Evolutionary conservation across 2,329 filamentous ascomycete species (phyloP).

Genomic region (Keithomyces neogunnii): DNA sequence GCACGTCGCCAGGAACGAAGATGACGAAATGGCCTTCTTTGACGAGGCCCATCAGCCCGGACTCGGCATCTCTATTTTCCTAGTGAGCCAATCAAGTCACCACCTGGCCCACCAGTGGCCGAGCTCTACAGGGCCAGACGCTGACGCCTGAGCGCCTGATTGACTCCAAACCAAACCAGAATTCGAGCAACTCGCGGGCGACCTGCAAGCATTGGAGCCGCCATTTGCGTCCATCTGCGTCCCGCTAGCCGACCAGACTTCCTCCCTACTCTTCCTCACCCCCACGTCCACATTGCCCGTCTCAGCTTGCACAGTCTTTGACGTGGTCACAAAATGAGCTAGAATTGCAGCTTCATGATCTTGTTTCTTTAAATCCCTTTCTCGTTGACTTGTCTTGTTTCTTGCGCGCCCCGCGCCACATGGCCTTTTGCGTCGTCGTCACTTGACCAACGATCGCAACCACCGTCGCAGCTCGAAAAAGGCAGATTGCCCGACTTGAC

Average conservation of each 20-base stretch:
- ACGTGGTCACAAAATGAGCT: slow-evolving; percentile 7
- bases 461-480: not conserved
- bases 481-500: not conserved
- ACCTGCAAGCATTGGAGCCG: not conserved
- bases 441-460: not conserved
- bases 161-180: too few species aligned
- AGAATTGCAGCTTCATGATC: not conserved
- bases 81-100: too few species aligned
- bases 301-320: slow-evolving; percentile 1
- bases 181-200: too few species aligned
- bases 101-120: not conserved
- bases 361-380: not conserved
- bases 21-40: too few species aligned
- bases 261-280: not conserved
- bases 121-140: not conserved
- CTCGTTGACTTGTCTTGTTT: not conserved
- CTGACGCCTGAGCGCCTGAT: too few species aligned
- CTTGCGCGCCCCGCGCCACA: not conserved
- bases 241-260: not conserved
- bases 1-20: too few species aligned
- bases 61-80: too few species aligned
- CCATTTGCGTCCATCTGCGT: not conserved
- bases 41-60: too few species aligned
- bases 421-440: not conserved
- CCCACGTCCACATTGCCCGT: not conserved